These are phyloP conservation scores for Lodderomyces elongisporus DNA, from an alignment of 1,139 yeast species.

Conservation along the genomic window DNA sequence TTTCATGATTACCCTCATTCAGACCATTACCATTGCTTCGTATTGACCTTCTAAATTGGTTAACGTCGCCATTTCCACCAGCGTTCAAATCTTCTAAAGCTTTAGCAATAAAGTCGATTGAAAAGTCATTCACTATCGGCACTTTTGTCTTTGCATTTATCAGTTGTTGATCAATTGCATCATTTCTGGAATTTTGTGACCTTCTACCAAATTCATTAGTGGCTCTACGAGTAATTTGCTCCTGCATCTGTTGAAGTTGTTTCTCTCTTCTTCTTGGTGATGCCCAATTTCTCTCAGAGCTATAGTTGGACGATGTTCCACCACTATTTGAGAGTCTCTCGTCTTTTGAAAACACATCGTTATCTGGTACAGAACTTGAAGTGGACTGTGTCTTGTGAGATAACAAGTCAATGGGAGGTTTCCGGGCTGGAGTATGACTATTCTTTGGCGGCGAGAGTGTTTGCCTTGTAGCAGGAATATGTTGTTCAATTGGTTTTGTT, in stretches of 20 bases:
- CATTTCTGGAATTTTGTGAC: background rate
- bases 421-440: constrained; percentile 17
- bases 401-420: constrained; percentile 17
- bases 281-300: constrained; percentile 43
- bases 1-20: constrained; percentile 18
- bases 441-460: constrained; percentile 4
- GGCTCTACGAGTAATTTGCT: constrained; percentile 32
- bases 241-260: constrained; percentile 35
- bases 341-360: constrained; percentile 16
- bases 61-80: constrained; percentile 59
- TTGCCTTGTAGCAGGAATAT: too few relatives aligned
- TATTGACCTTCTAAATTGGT: constrained; percentile 37
- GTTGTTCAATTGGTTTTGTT: too few relatives aligned
- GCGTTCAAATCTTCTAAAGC: constrained; percentile 62
- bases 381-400: constrained; percentile 19
- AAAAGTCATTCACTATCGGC: constrained; percentile 42
- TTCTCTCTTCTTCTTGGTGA: constrained; percentile 44
- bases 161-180: background rate
- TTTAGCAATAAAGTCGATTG: constrained; percentile 49
- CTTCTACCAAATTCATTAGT: constrained; percentile 13
- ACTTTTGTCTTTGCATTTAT: constrained; percentile 17
- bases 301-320: constrained; percentile 23
- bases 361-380: constrained; percentile 22
- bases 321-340: constrained; percentile 34
- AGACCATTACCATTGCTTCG: constrained; percentile 15